Conservation (phyloP, 2,329 filamentous ascomycete species). For the Xylogone sp. region DNA sequence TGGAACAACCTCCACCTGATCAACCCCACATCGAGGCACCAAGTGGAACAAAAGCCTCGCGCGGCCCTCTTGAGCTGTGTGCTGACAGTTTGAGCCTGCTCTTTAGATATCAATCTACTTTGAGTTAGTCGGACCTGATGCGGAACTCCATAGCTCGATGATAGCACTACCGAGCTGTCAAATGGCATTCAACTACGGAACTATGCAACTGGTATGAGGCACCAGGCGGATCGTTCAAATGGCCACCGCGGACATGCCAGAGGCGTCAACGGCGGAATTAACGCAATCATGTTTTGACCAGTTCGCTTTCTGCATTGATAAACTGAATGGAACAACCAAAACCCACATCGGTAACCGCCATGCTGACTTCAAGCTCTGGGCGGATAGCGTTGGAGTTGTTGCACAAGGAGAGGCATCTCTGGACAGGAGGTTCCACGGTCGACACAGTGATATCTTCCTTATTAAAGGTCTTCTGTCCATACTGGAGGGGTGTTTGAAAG, state of each 20-base stretch:
- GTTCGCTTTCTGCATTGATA: background rate
- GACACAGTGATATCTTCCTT: background rate
- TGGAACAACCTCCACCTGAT: no score
- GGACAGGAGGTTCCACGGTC: conserved; percentile 1
- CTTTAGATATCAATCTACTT: no score
- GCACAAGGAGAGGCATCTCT: background rate
- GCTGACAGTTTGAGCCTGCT: no score
- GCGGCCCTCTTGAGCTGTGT: no score
- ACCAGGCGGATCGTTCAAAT: background rate
- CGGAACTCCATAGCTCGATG: no score
- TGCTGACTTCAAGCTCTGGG: conserved; percentile 3
- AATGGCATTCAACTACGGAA: no score
- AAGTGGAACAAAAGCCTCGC: no score
- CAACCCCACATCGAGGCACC: no score
- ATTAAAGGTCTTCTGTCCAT: conserved; percentile 1
- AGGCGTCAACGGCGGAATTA: background rate
- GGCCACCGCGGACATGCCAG: background rate
- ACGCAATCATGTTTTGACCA: background rate
- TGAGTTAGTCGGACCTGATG: no score
- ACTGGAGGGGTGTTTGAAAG: background rate
- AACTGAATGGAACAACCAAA: background rate
- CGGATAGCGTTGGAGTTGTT: conserved; percentile 1
- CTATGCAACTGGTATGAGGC: no score
- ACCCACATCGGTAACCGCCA: background rate
- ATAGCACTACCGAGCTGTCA: no score